phyloP scores from a whole-genome alignment of 306 rosid genomes.

The Quercus parvula region DNA sequence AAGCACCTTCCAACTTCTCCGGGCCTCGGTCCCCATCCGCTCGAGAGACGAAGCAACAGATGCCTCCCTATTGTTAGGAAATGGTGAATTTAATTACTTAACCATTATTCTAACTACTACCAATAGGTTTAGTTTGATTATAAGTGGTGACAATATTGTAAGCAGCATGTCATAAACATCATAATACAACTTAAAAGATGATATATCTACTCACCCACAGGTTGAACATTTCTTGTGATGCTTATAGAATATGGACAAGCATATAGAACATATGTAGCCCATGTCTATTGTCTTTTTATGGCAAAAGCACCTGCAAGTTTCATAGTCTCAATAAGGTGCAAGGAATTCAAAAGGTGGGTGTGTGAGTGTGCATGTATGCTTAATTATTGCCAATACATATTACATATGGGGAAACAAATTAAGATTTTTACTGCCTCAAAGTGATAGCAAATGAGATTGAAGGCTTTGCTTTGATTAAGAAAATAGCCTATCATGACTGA shows the following conservation, averaged over 20 bases:
- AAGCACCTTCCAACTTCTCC: no score
- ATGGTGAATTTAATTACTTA: no score
- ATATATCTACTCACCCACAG: constrained; percentile 75
- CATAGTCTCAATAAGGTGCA: constrained; percentile 15
- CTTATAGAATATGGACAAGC: constrained; percentile 96
- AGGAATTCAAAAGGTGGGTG: background rate
- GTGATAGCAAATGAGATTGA: no score
- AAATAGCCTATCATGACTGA: no score
- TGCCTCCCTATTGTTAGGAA: no score
- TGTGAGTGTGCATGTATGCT: background rate
- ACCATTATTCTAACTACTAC: background rate
- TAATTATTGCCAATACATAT: background rate
- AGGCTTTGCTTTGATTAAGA: no score
- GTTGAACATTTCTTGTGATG: constrained; percentile 96
- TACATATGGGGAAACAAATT: background rate
- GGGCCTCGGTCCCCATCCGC: no score
- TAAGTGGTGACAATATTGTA: background rate
- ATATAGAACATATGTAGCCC: constrained; percentile 93
- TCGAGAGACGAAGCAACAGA: no score
- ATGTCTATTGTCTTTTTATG: constrained; percentile 95
- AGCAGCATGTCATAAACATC: constrained; percentile 3
- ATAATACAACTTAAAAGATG: constrained; percentile 3
- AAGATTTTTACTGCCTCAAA: no score
- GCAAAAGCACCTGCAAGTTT: constrained; percentile 90
- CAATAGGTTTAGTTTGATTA: background rate